Evolutionary conservation across 768 basidiomycete species (phyloP).

Genomic region (Boletus rubropictus): DNA sequence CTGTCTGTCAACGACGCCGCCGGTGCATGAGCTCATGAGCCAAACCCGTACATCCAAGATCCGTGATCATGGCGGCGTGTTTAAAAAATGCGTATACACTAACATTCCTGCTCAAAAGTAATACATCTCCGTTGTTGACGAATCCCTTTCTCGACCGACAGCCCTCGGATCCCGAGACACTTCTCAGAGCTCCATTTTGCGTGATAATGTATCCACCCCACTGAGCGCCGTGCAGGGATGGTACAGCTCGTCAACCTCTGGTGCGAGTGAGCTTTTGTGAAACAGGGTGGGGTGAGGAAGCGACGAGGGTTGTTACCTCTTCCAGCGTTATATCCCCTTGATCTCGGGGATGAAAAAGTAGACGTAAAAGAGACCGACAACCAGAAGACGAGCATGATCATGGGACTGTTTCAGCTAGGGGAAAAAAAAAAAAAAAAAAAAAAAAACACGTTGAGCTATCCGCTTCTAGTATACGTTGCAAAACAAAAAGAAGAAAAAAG

Average conservation of each 20-base stretch:
- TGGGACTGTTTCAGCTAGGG: conserved; percentile 52
- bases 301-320: conserved; percentile 29
- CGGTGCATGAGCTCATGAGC: not conserved
- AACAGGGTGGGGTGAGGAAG: not conserved
- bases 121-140: not conserved
- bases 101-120: not conserved
- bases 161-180: conserved; percentile 17
- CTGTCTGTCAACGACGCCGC: not conserved
- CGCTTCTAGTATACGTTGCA: not conserved
- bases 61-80: not conserved
- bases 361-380: conserved; percentile 66
- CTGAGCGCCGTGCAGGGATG: conserved; percentile 63
- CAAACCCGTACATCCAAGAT: not conserved
- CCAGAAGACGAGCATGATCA: conserved; percentile 71
- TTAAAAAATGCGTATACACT: not conserved
- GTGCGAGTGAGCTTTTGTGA: not conserved
- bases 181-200: conserved; percentile 19
- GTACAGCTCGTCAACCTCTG: conserved; percentile 69
- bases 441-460: not conserved
- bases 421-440: not conserved
- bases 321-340: conserved; percentile 70
- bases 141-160: not conserved
- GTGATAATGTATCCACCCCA: conserved; percentile 45
- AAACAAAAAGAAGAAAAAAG: not conserved
- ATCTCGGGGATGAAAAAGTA: conserved; percentile 78